Base-by-base conservation (phyloP, 2,329 filamentous ascomycete species). In the Aspergillus sp. region DNA sequence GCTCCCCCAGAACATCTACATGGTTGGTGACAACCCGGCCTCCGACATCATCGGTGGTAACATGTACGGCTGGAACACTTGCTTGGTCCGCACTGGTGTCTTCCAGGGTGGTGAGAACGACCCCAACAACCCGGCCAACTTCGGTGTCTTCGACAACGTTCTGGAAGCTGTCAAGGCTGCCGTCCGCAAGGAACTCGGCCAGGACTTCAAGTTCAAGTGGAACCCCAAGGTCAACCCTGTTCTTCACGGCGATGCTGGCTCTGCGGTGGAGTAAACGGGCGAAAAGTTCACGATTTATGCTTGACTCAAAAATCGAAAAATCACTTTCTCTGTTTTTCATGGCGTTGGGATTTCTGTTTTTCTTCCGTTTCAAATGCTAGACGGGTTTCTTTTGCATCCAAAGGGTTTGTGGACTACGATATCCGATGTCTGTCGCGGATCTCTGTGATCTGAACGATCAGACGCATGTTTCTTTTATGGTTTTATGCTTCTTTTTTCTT, bases 11-110 rank as follows among this genome's bases (percentile, higher is more conserved):
- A 85, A 86, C 70, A 75, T 87, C 65, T 88, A 88, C 76, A 88
- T 88, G 84, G 74, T 88, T 47, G 84, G 84, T 55, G 84, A 88
- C 69, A 88, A 87, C 73, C 84, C 84, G 5, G 81, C 82, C 22
- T 85, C 82, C 22, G 84, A 88, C 63, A 87, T 88, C 60, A 76
- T 85, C 54, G 85, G 85, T 53, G 85, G 85, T 52, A 89, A 89
- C 76, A 85, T 84, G 78, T 88, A 89, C 68, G 84, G 84, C 51
- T 89, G 85, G 86, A 89, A 89, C 71, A 88, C 85, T 3, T 88
- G 85, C 62, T 71, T 89, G 47, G 85, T 89, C 48, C 81, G 85
- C 62, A 89, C 85, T 0, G 86, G 86, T 70, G 85, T 89, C 43
- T 88, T 85, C 78, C 83, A 87, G 71, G 85, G 85, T 44, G 84